Base-by-base conservation (phyloP, 352 stramenopile genomes). In the Globisporangium rhizosaccharum region DNA sequence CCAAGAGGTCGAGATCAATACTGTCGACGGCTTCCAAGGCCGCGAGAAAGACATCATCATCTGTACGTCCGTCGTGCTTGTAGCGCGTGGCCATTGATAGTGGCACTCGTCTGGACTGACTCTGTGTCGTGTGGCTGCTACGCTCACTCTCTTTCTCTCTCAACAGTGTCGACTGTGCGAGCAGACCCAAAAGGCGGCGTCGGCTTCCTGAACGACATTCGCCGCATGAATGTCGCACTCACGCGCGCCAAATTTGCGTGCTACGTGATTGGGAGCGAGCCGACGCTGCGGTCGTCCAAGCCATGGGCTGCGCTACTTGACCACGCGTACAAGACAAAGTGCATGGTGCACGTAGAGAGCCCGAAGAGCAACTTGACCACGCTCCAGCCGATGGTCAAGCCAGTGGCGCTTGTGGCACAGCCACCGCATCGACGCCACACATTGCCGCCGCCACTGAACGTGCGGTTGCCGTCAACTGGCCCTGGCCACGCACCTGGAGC, bases 41-140 rank as follows among this genome's bases (percentile, higher is more conserved):
- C 77, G 87, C 42, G 87, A 96, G 46, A 96, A 96, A 66, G 87
- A 96, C 57, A 92, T 96, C 61, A 96, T 96, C 66, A 95, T 96
- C 56, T 59, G 85, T 94, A 81, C 45, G 79, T 88, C 10, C 41
- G 2, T 46, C 25, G 28, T 51, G 30, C 1, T 55, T 53, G 0
- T 23, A 23, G 23, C 23, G 23, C 23, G 23, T 23, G 23, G 23
- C 23, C 23, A 23, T 23, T 23, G 23, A 23, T 23, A 23, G 44
- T 49, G 44, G 44, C 17, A 25, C 8, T 20, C 25, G 25, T 18
- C 11, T 9, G 23, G 30, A 39, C 26, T 20, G 20, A 20, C 33
- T 7, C 33, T 7, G 15, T 7, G 41, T 10, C 20, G 6, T 61
- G 63, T 48, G 65, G 36, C 11, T 39, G 51, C 6, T 26, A n/a